Evolutionary conservation across 164 flowering plant species (phyloP), one percentile per base, ranked within the genome.

Genomic region (Vitis labrusca): DNA sequence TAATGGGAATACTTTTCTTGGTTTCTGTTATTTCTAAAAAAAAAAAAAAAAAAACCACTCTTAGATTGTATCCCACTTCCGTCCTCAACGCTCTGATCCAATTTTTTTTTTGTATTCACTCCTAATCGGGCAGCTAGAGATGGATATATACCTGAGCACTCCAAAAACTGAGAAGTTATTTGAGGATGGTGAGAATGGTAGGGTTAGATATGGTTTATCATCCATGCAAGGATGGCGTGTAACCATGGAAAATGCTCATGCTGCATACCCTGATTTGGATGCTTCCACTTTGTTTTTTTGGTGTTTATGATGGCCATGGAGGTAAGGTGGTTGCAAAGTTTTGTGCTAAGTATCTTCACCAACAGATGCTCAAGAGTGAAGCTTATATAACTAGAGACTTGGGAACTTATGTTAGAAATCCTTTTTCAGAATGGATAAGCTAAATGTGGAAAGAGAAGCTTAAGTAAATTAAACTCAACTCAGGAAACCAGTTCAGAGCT

Each of bases 311-410:
- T 83, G 92, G 92, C 37, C 92, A 88, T 80, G 92, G 88, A 73
- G 92, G 92, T 19, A 19, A 19, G 19, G 1, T 19, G 19, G 19
- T 19, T 19, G 19, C 19, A 19, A 19, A 19, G 19, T 86, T 62
- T 68, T 93, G 98, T 78, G 97, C 98, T 54, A 95, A 95, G 82
- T 91, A 82, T 77, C 98, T 95, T 71, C 99, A 95, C 72, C 89
- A 78, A 59, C 98, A 95, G 77, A 84, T 95, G 71, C 86, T 91
- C 56, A 95, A 87, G 81, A 79, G 85, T 72, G 98, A 91, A 70
- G 91, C 95, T 27, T 90, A 90, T 76, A 70, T 75, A 57, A 74
- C 89, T 76, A 97, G 98, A 71, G 98, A 93, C 77, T 63, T 95
- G 51, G 88, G 82, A 64, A 88, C 95, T 47, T 83, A 98, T 52